Evolutionary conservation across 2,329 filamentous ascomycete species (phyloP).

Genomic region (Talaromyces piceae): DNA sequence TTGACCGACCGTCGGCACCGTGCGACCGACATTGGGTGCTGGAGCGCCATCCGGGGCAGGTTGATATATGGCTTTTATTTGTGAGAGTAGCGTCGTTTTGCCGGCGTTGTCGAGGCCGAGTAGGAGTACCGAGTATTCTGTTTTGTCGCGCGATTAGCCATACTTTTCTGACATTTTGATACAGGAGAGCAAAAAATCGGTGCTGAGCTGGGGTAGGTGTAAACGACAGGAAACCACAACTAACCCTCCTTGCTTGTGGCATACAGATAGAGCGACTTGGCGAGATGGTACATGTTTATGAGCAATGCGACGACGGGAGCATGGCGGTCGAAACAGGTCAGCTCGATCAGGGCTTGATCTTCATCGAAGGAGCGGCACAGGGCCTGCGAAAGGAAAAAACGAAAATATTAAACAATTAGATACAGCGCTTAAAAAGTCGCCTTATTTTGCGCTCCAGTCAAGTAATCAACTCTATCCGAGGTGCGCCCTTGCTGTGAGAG

Average conservation of each 20-base stretch:
- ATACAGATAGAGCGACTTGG: conserved; percentile 89
- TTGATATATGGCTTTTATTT: conserved; percentile 80
- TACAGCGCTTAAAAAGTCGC: background rate
- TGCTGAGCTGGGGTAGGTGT: background rate
- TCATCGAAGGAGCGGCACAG: background rate
- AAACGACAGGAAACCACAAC: conserved; percentile 12
- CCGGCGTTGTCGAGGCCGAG: conserved; percentile 97
- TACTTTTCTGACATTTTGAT: background rate
- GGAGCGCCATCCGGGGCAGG: conserved; percentile 31
- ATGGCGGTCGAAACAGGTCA: conserved; percentile 7
- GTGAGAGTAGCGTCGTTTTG: conserved; percentile 95
- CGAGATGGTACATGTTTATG: conserved; percentile 78
- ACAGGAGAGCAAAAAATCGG: background rate
- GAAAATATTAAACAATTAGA: too few relatives aligned
- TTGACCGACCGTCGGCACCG: conserved; percentile 93
- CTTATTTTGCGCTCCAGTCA: background rate
- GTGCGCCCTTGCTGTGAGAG: background rate
- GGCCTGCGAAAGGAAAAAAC: background rate
- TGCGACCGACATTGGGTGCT: conserved; percentile 62
- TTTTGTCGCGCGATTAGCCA: background rate
- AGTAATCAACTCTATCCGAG: background rate
- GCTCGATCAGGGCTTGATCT: background rate
- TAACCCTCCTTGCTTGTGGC: conserved; percentile 93
- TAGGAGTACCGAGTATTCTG: conserved; percentile 94
- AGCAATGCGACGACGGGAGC: conserved; percentile 10